Evolutionary conservation across 345 rosid species (phyloP).

Genomic region (Psidium friedrichsthalianum): DNA sequence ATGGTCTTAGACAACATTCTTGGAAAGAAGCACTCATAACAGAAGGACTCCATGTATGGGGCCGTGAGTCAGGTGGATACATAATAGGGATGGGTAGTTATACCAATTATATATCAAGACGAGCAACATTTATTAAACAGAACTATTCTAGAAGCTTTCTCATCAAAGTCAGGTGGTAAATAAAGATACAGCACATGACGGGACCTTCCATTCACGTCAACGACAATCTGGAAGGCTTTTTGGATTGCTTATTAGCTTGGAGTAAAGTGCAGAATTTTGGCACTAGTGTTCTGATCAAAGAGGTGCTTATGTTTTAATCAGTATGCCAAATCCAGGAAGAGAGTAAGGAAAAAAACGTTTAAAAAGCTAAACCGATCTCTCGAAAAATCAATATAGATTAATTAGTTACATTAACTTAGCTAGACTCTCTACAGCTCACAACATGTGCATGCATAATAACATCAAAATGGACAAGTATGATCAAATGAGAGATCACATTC

Average conservation of each 20-base stretch:
- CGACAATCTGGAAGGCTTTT: not conserved
- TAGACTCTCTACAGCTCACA: not conserved
- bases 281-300: not conserved
- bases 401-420: not conserved
- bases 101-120: not conserved
- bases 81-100: not conserved
- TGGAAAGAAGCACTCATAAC: not conserved
- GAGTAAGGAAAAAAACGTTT: not conserved
- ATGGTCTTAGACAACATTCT: not conserved
- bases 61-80: not conserved
- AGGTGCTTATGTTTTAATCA: not conserved
- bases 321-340: not conserved
- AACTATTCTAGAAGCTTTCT: not conserved
- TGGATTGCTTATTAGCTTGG: not conserved
- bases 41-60: not conserved
- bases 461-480: not conserved
- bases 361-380: not conserved
- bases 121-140: not conserved
- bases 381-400: not conserved
- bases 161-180: not conserved
- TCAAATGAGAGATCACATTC: too few species aligned
- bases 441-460: not conserved
- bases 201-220: not conserved
- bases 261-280: not conserved
- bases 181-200: not conserved